Conservation (phyloP, 805 yeast genomes). For the Yarrowia phangngaensis region DNA sequence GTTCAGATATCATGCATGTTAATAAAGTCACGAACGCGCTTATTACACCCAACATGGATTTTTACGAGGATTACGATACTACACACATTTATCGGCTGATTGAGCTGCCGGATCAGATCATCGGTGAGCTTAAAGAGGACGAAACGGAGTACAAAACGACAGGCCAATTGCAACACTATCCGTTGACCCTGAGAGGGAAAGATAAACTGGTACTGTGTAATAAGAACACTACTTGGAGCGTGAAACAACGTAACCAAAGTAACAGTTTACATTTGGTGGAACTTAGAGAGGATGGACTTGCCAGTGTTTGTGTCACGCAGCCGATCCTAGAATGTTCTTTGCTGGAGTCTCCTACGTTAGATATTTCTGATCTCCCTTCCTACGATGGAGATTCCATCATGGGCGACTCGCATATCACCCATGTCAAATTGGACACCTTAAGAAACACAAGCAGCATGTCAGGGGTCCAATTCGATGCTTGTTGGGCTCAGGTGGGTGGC, state of each 20-base stretch:
- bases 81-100: constrained; percentile 32
- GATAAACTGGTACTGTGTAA: constrained; percentile 14
- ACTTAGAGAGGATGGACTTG: constrained; percentile 38
- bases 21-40: no score
- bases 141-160: not conserved
- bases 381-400: constrained; percentile 3
- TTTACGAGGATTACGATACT: constrained; percentile 1
- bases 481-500: constrained; percentile 57
- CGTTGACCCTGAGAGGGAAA: constrained; percentile 14
- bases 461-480: constrained; percentile 46
- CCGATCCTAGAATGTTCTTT: constrained; percentile 14
- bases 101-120: constrained; percentile 33
- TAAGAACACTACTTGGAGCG: constrained; percentile 21
- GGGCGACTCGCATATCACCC: not conserved
- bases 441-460: constrained; percentile 46
- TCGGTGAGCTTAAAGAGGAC: constrained; percentile 25
- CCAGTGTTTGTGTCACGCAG: constrained; percentile 1
- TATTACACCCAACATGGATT: constrained; percentile 1
- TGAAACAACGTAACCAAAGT: constrained; percentile 8
- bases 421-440: constrained; percentile 1
- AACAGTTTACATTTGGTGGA: constrained; percentile 30
- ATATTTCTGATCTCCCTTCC: constrained; percentile 1
- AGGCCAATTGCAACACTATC: constrained; percentile 6
- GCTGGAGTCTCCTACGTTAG: not conserved
- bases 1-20: no score